Percentiles rank a stretch among this genome's conserved stretches.
phyloP scores from a whole-genome alignment of 169 alveolate genomes.

The Amoebophrya sp. region DNA sequence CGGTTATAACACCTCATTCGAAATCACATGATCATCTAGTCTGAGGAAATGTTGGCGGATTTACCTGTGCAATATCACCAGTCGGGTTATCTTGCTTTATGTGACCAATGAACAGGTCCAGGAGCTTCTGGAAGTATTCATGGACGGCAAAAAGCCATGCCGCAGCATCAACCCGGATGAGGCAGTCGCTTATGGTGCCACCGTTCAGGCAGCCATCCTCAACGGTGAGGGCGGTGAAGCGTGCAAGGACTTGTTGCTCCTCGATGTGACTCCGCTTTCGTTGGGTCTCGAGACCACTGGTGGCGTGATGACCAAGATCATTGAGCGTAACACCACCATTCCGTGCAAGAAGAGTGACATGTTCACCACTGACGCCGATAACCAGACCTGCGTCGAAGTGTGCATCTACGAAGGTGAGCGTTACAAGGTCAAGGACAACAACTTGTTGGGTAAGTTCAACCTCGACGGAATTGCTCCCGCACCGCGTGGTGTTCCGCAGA shows the following conservation, averaged over 20 bases:
- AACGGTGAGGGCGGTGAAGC: conserved; percentile 35
- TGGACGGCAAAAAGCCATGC: conserved; percentile 81
- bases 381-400: conserved; percentile 85
- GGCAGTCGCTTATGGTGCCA: conserved; percentile 99
- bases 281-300: conserved; percentile 88
- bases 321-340: conserved; percentile 95
- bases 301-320: conserved; percentile 91
- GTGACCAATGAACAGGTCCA: no score
- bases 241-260: conserved; percentile 76
- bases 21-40: neutral
- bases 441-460: conserved; percentile 88
- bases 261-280: conserved; percentile 91
- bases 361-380: conserved; percentile 65
- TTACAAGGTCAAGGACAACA: conserved; percentile 88
- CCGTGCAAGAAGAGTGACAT: conserved; percentile 86
- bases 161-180: conserved; percentile 98
- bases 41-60: neutral
- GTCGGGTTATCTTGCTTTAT: no score
- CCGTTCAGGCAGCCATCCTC: conserved; percentile 94
- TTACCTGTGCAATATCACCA: no score
- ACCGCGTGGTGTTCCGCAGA: conserved; percentile 76
- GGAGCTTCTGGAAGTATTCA: conserved; percentile 64
- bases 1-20: neutral
- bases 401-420: conserved; percentile 93
- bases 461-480: conserved; percentile 92